Evolutionary conservation across 148 eudicot genomes (phyloP), one percentile per base, ranked within the genome.

Genomic region (Spergularia bocconei): DNA sequence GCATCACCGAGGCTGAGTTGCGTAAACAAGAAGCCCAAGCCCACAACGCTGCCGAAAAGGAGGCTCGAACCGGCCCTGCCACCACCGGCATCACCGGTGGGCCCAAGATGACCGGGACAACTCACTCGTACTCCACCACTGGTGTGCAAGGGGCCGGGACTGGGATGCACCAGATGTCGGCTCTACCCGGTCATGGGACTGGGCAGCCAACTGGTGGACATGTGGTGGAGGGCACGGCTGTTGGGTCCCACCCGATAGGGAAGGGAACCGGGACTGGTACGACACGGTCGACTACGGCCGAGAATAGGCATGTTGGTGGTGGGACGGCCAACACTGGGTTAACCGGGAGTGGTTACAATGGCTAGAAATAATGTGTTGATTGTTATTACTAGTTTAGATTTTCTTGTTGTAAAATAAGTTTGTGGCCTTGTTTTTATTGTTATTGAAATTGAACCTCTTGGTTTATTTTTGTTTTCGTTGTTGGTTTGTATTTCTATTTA

Each of bases 181-280:
- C 87, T 0, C 7, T 85, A 68, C 88, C 89, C 0, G 93, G 91
- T 0, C 93, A 87, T 13, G 91, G 87, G 12, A 82, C 88, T 5
- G 89, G 94, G 21, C 74, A 77, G 76, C 87, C 89, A 0, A 11
- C 85, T 3, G 90, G 87, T 38, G 84, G 84, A 67, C 69, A 54
- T 12, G 77, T 83, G 13, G 74, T 59, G 50, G 81, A 77, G 19
- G 76, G 83, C 53, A 73, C 80, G 0, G 71, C 55, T 25, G 53
- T 47, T 51, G 56, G 64, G 75, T 68, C 80, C 41, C 78, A 79
- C 41, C 85, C 83, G 29, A 67, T 79, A 11, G 82, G 79, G 69
- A 79, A 10, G 70, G 73, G 44, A 14, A 76, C 77, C 0, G 78
- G 75, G 61, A 61, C 80, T 5, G 60, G 36, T 11, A 60, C 69